Conservation (phyloP, 164 flowering plant genomes). For the Berberis vulgaris region DNA sequence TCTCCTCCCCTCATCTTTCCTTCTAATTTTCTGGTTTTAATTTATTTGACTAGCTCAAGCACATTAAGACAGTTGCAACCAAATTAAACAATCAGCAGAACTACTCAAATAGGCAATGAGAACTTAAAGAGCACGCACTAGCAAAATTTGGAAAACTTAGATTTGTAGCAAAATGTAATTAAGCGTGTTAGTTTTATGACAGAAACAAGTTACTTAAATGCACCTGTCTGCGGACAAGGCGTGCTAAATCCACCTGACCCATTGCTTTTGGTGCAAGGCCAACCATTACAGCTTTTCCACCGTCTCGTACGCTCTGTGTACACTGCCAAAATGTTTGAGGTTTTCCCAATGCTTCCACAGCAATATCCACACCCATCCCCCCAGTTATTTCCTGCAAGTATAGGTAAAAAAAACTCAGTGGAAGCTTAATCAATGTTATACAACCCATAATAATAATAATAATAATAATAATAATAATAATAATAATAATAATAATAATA, state of each 20-base stretch:
- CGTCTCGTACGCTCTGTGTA: conserved; percentile 76
- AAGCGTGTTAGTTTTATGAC: background rate
- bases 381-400: conserved; percentile 74
- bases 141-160: background rate
- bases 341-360: conserved; percentile 92
- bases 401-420: too few relatives aligned
- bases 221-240: conserved; percentile 97
- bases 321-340: conserved; percentile 84
- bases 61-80: too few relatives aligned
- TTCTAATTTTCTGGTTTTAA: too few relatives aligned
- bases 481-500: too few relatives aligned
- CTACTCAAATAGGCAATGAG: background rate
- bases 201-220: background rate
- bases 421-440: too few relatives aligned
- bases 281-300: conserved; percentile 99
- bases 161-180: too few relatives aligned
- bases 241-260: conserved; percentile 90
- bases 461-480: too few relatives aligned
- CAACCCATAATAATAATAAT: too few relatives aligned
- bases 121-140: background rate
- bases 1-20: too few relatives aligned
- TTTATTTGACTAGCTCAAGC: too few relatives aligned
- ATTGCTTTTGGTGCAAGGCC: conserved; percentile 75
- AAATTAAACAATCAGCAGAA: background rate
- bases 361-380: conserved; percentile 88